Base-by-base conservation (phyloP, 352 stramenopile species). In the Blastocystis sp. region DNA sequence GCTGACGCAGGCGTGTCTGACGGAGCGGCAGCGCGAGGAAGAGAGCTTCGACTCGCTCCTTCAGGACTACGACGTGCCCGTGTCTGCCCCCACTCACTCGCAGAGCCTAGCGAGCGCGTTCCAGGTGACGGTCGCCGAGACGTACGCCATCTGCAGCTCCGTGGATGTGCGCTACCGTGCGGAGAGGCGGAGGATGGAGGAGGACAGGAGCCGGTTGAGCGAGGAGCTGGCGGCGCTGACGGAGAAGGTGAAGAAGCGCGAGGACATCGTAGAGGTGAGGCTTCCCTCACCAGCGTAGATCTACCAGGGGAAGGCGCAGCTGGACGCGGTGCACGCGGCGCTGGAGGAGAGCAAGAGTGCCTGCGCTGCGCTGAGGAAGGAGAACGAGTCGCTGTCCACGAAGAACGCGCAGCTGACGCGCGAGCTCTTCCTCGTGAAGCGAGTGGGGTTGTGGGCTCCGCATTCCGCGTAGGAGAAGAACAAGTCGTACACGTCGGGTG, bases 371-470 rank as follows among this genome's bases (percentile, higher is more conserved):
- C 2, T 59, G 21, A 31, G 37, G 16, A 85, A 85, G 41, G 74
- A 85, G 55, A 39, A 13, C 41, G 74, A 85, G 66, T 19, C 26
- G 19, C 21, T 85, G 37, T 31, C 51, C 26, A 69, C 74, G 29
- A 85, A 85, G 29, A 85, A 85, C 55, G 26, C 19, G 59, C 74
- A 85, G 55, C 26, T 85, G 33, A 85, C 45, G 16, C 74, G 74
- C 31, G 74, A 85, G 37, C 26, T 85, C 1, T 85, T 85, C 55
- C 50, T 85, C 19, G 12, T 41, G 37, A 16, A 55, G 41, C 74
- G 55, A 12, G 74, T 85, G 45, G 74, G 51, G 35, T 10, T 10
- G 45, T 69, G 55, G 21, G 39, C 6, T 24, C 21, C 13, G 50
- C 31, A 16, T 66, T 29, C 45, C 29, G 31, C 12, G 13, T 45